Base-by-base conservation (phyloP, 441 rosid species). In the Pelargonium cotyledonis region DNA sequence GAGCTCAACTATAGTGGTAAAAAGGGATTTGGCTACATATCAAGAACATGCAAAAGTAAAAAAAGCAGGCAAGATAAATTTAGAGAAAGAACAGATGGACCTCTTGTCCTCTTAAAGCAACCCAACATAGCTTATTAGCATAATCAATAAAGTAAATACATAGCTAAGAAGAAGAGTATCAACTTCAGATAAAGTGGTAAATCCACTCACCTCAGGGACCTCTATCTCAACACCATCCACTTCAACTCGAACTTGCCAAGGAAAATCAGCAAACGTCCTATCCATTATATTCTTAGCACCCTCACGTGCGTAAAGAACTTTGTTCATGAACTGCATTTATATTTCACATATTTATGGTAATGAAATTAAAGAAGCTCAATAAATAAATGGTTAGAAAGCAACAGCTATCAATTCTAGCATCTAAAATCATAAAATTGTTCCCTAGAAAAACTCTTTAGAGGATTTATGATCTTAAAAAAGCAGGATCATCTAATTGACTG, bases 261-360 rank as follows among this genome's bases (percentile, higher is more conserved):
- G 89, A 73, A 92, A 95, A 78, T 92, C 97, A 74, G 79, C 96
- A 68, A 95, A 86, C 35, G 99, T 95, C 70, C 99, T 78, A 76
- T 92, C 97, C 96, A 95, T 95, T 81, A 95, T 95, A 74, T 88
- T 85, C 87, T 81, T 90, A 53, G 97, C 99, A 63, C 99, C 99
- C 82, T 92, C 96, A 80, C 96, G 87, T 64, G 98, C 99, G 72
- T 95, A 95, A 41, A 95, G 92, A 65, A 95, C 98, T 80, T 95
- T 92, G 65, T 95, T 95, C 99, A 95, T 95, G 76, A 95, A 95
- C 97, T 95, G 89, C 87, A 85, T 67, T 69, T 53, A 71, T 8
- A 75, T 16, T 47, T 49, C 19, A 62, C 49, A 9, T 55, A 72
- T 65, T 67, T 82, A 62, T 83, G 80, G 75, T 51, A 69, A 29